Conservation (phyloP, 1,284 basidiomycete species). For the Ceratobasidium sp. region DNA sequence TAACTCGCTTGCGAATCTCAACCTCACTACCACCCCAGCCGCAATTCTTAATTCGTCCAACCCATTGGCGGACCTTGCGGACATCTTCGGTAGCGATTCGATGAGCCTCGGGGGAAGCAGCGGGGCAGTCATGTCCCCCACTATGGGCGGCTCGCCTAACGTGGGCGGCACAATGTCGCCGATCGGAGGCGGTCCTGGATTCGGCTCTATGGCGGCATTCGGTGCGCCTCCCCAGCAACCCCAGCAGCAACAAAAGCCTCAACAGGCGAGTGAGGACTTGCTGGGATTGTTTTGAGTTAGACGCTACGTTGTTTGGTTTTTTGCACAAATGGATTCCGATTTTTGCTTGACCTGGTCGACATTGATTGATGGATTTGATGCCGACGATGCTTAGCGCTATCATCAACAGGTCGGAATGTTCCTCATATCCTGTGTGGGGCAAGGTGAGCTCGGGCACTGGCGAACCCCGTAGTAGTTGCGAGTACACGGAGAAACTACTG, state of each 20-base stretch:
- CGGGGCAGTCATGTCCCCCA: slow-evolving; percentile 36
- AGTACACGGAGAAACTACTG: neutral
- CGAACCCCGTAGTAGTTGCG: too few species aligned
- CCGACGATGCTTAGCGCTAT: too few species aligned
- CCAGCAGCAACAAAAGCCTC: slow-evolving; percentile 49
- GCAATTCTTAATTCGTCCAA: slow-evolving; percentile 56
- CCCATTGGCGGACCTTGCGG: slow-evolving; percentile 89
- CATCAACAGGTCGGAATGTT: too few species aligned
- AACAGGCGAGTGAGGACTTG: slow-evolving; percentile 52
- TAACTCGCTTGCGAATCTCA: slow-evolving; percentile 76
- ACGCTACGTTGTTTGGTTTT: slow-evolving; percentile 4
- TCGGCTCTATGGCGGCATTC: slow-evolving; percentile 28
- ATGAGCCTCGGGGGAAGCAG: slow-evolving; percentile 26
- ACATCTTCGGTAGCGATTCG: slow-evolving; percentile 69
- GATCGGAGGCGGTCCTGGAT: slow-evolving; percentile 36
- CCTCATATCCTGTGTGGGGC: too few species aligned
- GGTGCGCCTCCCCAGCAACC: slow-evolving; percentile 43
- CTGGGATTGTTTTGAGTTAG: slow-evolving; percentile 55
- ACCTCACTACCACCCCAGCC: slow-evolving; percentile 46
- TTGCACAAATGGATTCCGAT: slow-evolving; percentile 18
- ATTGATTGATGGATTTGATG: too few species aligned
- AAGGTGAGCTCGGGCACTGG: too few species aligned
- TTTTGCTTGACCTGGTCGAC: too few species aligned
- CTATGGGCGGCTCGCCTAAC: slow-evolving; percentile 40
- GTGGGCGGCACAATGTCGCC: slow-evolving; percentile 44